Conservation (phyloP, 495 filamentous ascomycete genomes). For the Daldinia vernicosa region DNA sequence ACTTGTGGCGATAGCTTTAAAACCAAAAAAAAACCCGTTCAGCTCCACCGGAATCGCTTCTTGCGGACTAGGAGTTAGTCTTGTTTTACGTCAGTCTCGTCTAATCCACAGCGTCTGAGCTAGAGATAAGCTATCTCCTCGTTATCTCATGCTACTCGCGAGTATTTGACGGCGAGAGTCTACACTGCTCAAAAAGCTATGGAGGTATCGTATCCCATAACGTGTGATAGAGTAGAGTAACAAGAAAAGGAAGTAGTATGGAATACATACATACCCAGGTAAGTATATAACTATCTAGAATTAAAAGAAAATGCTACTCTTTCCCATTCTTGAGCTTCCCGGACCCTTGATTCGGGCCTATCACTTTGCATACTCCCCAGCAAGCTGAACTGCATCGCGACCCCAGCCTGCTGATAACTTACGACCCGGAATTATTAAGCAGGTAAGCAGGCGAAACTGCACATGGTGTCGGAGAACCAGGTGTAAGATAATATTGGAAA, state of each 20-base stretch:
- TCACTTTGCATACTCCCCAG: background rate
- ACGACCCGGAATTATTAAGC: slow-evolving; percentile 24
- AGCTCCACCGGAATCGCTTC: slow-evolving; percentile 28
- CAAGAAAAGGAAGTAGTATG: background rate
- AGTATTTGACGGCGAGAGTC: background rate
- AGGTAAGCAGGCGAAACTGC: background rate
- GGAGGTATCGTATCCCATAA: background rate
- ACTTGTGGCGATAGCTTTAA: slow-evolving; percentile 7
- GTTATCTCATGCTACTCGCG: background rate
- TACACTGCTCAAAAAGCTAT: background rate
- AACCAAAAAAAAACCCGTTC: slow-evolving; percentile 13
- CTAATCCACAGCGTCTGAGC: slow-evolving; percentile 5
- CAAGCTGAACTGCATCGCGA: slow-evolving; percentile 4
- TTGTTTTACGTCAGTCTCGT: slow-evolving; percentile 15
- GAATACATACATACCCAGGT: background rate
- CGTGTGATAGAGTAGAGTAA: background rate
- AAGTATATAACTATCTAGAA: background rate
- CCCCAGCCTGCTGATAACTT: slow-evolving; percentile 20
- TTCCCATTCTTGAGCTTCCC: background rate
- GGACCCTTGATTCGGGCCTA: background rate
- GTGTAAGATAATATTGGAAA: background rate
- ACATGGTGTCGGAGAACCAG: background rate
- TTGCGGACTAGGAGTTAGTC: slow-evolving; percentile 13
- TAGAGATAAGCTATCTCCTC: slow-evolving; percentile 2
- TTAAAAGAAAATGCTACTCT: background rate